These are phyloP conservation scores for Penicillium sp. DNA, from an alignment of 2,329 filamentous ascomycete species.

Conservation along the genomic window DNA sequence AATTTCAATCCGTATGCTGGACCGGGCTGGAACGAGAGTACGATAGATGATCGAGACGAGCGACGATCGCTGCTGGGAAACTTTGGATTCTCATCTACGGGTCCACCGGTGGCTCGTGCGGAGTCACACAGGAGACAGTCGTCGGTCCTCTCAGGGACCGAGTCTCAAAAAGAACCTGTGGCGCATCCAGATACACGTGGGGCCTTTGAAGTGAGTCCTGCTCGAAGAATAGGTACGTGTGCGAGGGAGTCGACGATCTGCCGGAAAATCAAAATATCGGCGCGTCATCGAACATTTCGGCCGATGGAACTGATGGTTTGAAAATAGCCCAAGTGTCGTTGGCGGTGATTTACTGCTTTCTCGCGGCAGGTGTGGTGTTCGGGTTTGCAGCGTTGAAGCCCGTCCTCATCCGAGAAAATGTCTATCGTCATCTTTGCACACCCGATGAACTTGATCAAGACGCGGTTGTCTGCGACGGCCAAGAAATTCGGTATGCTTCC, in stretches of 20 bases:
- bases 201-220: slow-evolving; percentile 51
- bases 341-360: slow-evolving; percentile 66
- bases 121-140: slow-evolving; percentile 9
- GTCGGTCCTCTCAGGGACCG: slow-evolving; percentile 4
- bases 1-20: slow-evolving; percentile 41
- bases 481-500: slow-evolving; percentile 45
- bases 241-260: neutral
- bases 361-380: slow-evolving; percentile 75
- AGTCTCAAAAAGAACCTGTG: slow-evolving; percentile 9
- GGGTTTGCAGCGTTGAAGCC: slow-evolving; percentile 81
- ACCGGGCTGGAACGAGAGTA: slow-evolving; percentile 31
- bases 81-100: slow-evolving; percentile 16
- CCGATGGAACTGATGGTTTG: no score
- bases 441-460: slow-evolving; percentile 43
- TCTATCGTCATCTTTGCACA: slow-evolving; percentile 62
- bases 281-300: no score
- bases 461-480: slow-evolving; percentile 50
- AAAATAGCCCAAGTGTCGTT: slow-evolving; percentile 59
- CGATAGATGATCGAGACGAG: slow-evolving; percentile 27
- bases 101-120: slow-evolving; percentile 16
- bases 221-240: slow-evolving; percentile 48
- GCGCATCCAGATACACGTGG: slow-evolving; percentile 26
- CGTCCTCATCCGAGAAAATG: slow-evolving; percentile 66
- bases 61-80: slow-evolving; percentile 17
- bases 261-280: no score